Evolutionary conservation across 768 basidiomycete species (phyloP), one percentile per base, ranked within the genome.

Genomic region (Suillus weaverae): DNA sequence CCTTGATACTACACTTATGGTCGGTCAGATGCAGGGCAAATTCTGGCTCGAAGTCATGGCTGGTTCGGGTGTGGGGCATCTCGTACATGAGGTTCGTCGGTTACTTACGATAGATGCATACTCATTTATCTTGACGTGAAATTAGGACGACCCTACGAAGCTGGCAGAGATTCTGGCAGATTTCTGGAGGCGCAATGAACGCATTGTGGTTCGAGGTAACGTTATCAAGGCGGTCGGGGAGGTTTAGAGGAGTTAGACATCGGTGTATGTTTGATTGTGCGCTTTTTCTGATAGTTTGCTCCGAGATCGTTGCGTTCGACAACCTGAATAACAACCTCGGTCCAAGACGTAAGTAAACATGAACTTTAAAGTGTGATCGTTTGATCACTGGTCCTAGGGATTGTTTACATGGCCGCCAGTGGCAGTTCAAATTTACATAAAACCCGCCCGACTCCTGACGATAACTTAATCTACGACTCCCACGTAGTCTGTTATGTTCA

Each of bases 11-110:
- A 89, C 94, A 69, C 83, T 99, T 54, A 97, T 97, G 90, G 95
- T 99, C 59, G 97, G 91, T 1, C 94, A 96, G 73, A 96, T 97
- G 94, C 94, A 90, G 74, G 93, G 90, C 71, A 98, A 97, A 75
- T 99, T 98, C 77, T 97, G 98, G 77, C 84, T 98, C 74, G 89
- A 85, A 30, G 94, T 99, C 43, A 84, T 97, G 65, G 57, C 13
- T 3, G 68, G 69, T 1, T 85, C 87, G 10, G 87, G 89, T 39
- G 93, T 94, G 1, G 97, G 97, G 0, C 97, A 99, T 72, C 92
- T 97, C 81, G 73, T 99, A 30, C 97, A 99, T 54, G 97, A 98
- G 83, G 95, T 94, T 62, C 53, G 85, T 73, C 14, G 26, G 60
- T 48, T 35, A 20, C 22, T 62, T 39, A 50, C 53, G 14, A 30